These are phyloP conservation scores for Sparassis latifolia DNA, from an alignment of 1,284 basidiomycete species.

Conservation along the genomic window DNA sequence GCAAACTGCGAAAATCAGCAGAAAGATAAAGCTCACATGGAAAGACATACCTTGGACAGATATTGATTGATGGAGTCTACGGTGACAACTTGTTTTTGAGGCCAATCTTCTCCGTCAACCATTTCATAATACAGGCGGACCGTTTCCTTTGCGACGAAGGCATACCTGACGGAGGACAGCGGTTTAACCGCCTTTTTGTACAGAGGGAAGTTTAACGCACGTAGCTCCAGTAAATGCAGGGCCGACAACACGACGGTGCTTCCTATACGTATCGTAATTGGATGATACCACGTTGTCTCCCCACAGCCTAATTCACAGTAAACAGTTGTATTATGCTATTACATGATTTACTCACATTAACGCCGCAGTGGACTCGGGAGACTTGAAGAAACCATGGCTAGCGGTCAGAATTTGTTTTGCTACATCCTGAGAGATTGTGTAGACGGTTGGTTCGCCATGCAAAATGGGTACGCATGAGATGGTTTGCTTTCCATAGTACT, in stretches of 20 bases:
- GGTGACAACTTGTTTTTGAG: neutral
- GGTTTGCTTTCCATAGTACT: slow-evolving; percentile 4
- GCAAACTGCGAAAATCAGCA: too few species aligned
- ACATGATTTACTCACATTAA: too few species aligned
- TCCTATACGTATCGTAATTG: slow-evolving; percentile 6
- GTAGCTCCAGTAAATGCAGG: slow-evolving; percentile 6
- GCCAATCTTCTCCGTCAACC: slow-evolving; percentile 5
- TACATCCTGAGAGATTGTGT: slow-evolving; percentile 4
- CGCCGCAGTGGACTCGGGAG: too few species aligned
- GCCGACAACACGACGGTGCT: slow-evolving; percentile 5
- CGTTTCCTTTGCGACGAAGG: slow-evolving; percentile 1
- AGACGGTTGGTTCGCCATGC: slow-evolving; percentile 3
- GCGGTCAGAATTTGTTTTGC: slow-evolving; percentile 2
- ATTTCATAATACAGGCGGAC: slow-evolving; percentile 5
- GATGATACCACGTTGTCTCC: slow-evolving; percentile 7
- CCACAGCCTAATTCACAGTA: slow-evolving; percentile 1
- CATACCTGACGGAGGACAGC: neutral
- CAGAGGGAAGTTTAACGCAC: neutral
- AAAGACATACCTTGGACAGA: neutral
- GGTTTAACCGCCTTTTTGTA: too few species aligned
- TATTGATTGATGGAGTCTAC: neutral
- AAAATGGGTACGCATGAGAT: slow-evolving; percentile 4
- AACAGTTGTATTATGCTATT: too few species aligned
- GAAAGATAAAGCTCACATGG: too few species aligned
- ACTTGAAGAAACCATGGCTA: neutral